Conservation (phyloP, 1,139 yeast species). For the Candida frijolesensis region DNA sequence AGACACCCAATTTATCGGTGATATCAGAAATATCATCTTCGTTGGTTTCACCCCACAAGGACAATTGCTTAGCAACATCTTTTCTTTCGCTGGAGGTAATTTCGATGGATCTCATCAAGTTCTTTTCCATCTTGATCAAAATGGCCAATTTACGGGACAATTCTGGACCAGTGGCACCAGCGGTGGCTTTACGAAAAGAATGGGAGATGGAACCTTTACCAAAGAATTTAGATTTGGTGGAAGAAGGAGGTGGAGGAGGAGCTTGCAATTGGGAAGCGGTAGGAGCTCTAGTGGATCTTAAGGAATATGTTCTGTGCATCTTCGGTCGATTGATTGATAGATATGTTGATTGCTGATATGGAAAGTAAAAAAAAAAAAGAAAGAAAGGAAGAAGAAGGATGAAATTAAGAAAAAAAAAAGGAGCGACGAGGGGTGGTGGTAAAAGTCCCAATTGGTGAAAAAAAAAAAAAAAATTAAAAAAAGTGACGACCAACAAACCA, state of each 20-base stretch:
- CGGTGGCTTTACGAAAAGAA: conserved; percentile 67
- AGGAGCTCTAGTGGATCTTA: conserved; percentile 79
- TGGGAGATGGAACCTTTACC: conserved; percentile 72
- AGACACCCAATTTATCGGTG: conserved; percentile 95
- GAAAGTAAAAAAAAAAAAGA: neutral
- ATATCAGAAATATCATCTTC: conserved; percentile 97
- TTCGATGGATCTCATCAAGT: conserved; percentile 78
- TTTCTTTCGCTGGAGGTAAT: conserved; percentile 77
- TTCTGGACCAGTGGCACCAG: conserved; percentile 79
- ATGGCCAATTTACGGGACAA: conserved; percentile 74
- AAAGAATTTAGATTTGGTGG: conserved; percentile 68
- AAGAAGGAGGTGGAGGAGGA: conserved; percentile 79
- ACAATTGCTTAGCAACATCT: conserved; percentile 81
- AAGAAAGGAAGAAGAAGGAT: neutral
- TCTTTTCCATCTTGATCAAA: conserved; percentile 80
- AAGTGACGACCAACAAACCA: neutral
- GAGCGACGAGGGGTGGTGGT: neutral
- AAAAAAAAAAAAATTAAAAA: neutral
- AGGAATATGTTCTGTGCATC: conserved; percentile 84
- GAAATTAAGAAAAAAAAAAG: neutral
- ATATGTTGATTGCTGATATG: neutral
- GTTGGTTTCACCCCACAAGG: conserved; percentile 96
- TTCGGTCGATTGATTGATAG: neutral
- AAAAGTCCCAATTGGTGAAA: neutral
- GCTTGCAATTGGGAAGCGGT: conserved; percentile 80